phyloP scores from a whole-genome alignment of 768 basidiomycete species.

The Exidia glandulosa region DNA sequence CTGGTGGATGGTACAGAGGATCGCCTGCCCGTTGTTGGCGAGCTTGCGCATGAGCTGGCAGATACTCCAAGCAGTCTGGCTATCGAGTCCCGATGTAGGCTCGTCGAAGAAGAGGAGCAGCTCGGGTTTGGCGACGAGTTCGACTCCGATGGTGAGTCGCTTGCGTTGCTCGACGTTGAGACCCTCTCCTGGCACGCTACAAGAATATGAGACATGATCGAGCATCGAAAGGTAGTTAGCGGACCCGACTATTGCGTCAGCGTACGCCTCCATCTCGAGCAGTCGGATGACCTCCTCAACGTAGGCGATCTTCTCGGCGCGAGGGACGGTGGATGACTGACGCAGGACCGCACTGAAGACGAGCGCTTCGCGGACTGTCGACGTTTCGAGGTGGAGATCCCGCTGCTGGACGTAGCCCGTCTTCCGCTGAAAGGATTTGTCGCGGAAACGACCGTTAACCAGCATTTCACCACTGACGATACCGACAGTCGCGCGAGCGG shows the following conservation, averaged over 20 bases:
- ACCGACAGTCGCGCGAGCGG: slow-evolving; percentile 24
- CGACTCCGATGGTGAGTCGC: slow-evolving; percentile 43
- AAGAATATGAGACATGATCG: slow-evolving; percentile 2
- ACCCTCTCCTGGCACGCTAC: slow-evolving; percentile 17
- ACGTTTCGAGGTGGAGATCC: slow-evolving; percentile 36
- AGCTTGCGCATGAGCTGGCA: slow-evolving; percentile 63
- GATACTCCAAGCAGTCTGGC: slow-evolving; percentile 80
- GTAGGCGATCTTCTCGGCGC: slow-evolving; percentile 34
- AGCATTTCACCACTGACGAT: slow-evolving; percentile 29
- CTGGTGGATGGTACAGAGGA: slow-evolving; percentile 91
- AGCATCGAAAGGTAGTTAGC: not conserved
- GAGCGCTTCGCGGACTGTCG: slow-evolving; percentile 38
- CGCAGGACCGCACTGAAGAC: slow-evolving; percentile 36
- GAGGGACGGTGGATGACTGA: slow-evolving; percentile 27
- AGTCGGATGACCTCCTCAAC: slow-evolving; percentile 36
- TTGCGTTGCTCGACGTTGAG: slow-evolving; percentile 29
- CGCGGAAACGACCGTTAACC: slow-evolving; percentile 16
- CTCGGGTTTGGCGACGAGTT: slow-evolving; percentile 51
- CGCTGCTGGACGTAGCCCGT: slow-evolving; percentile 34
- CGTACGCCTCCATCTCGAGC: slow-evolving; percentile 34
- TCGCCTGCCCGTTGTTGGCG: slow-evolving; percentile 74
- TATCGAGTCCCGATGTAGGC: slow-evolving; percentile 81
- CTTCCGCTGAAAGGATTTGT: slow-evolving; percentile 22
- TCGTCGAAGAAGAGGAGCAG: slow-evolving; percentile 81
- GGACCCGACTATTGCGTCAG: slow-evolving; percentile 33